phyloP scores from a whole-genome alignment of 208 protist species.

The Entamoeba invadens region DNA sequence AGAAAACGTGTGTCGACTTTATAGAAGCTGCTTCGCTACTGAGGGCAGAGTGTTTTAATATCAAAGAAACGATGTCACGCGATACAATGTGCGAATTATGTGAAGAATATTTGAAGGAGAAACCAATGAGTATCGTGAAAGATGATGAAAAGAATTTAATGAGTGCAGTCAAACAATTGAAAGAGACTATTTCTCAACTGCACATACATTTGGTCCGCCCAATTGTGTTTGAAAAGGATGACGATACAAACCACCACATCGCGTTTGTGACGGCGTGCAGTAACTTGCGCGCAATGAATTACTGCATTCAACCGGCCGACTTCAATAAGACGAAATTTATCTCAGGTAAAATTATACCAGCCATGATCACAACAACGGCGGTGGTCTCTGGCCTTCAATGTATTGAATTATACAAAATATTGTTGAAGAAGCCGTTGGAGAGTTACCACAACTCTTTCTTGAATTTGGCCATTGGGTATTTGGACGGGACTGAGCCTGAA shows the following conservation, averaged over 20 bases:
- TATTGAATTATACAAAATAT: slow-evolving; percentile 86
- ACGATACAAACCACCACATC: slow-evolving; percentile 68
- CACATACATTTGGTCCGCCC: background rate
- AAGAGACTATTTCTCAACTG: background rate
- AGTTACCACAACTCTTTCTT: slow-evolving; percentile 17
- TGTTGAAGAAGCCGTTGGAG: slow-evolving; percentile 23
- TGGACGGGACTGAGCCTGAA: slow-evolving; percentile 24
- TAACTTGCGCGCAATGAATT: slow-evolving; percentile 70
- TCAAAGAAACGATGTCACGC: background rate
- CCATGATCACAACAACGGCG: slow-evolving; percentile 97
- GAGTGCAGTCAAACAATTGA: too few species aligned
- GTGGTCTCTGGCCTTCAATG: slow-evolving; percentile 83
- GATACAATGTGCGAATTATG: background rate
- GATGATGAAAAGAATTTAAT: background rate
- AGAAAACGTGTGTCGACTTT: slow-evolving; percentile 46
- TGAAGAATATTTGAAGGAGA: background rate
- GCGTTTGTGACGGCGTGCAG: slow-evolving; percentile 67
- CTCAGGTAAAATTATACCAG: slow-evolving; percentile 96
- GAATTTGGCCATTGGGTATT: slow-evolving; percentile 29
- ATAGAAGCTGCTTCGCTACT: slow-evolving; percentile 34
- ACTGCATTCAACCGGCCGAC: slow-evolving; percentile 62
- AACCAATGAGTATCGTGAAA: background rate
- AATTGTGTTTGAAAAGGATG: slow-evolving; percentile 72
- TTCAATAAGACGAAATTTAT: slow-evolving; percentile 55
- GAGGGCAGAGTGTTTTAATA: slow-evolving; percentile 28